phyloP scores from a whole-genome alignment of 1,139 yeast species.

The Yamadazyma mexicana region DNA sequence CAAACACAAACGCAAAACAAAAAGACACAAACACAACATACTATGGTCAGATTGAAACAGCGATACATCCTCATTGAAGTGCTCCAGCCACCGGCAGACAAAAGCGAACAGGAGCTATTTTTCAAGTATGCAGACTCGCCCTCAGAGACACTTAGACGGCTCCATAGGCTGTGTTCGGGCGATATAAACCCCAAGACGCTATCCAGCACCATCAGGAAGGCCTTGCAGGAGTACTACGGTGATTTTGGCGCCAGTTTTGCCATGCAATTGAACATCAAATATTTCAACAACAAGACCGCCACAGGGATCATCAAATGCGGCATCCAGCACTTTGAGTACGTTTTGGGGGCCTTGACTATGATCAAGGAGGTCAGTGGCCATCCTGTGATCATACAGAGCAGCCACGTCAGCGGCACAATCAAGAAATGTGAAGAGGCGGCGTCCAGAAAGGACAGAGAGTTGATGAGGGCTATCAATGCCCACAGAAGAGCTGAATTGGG shows the following conservation, averaged over 20 bases:
- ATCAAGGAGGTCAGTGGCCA: conserved; percentile 55
- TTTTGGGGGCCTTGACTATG: conserved; percentile 70
- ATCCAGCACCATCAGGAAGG: conserved; percentile 52
- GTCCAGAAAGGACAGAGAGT: conserved; percentile 40
- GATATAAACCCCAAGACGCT: conserved; percentile 46
- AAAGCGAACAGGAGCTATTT: conserved; percentile 17
- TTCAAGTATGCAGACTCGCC: conserved; percentile 25
- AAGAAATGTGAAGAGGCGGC: conserved; percentile 77
- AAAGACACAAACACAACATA: background rate
- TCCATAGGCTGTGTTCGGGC: conserved; percentile 52
- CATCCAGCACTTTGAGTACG: conserved; percentile 59
- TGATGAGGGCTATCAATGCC: conserved; percentile 24
- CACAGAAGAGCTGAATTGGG: conserved; percentile 10
- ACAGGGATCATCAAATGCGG: conserved; percentile 83
- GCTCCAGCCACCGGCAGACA: conserved; percentile 53
- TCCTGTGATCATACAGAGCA: conserved; percentile 58
- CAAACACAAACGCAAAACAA: background rate
- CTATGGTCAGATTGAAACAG: conserved; percentile 86
- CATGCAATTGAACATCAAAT: conserved; percentile 64
- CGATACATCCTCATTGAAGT: conserved; percentile 82
- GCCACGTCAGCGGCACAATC: conserved; percentile 84
- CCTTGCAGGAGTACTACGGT: conserved; percentile 65
- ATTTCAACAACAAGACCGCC: conserved; percentile 78
- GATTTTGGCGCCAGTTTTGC: conserved; percentile 77
- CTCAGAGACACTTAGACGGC: conserved; percentile 38